Conservation (phyloP, 1,284 basidiomycete species). For the Leccinum cinnamomeum region DNA sequence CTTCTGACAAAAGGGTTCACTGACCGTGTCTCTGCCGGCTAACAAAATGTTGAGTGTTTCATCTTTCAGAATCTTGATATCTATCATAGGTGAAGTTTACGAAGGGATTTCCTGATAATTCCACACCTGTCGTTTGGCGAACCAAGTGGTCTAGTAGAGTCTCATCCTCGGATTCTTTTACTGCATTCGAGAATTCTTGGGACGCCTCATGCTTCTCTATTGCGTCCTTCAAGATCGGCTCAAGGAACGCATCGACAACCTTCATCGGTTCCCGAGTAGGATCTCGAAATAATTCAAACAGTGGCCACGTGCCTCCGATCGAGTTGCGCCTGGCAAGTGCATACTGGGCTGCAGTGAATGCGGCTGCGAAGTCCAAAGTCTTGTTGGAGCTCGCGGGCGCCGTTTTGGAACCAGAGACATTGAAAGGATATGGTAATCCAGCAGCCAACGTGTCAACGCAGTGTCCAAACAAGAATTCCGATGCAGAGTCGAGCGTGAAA, state of each 20-base stretch:
- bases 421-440: constrained; percentile 34
- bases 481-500: constrained; percentile 47
- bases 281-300: constrained; percentile 40
- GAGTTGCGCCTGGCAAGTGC: constrained; percentile 32
- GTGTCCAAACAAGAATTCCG: constrained; percentile 44
- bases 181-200: constrained; percentile 16
- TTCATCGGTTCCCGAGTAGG: constrained; percentile 38
- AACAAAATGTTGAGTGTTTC: constrained; percentile 44
- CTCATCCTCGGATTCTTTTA: constrained; percentile 36
- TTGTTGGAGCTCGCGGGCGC: constrained; percentile 6
- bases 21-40: constrained; percentile 46
- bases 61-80: constrained; percentile 38
- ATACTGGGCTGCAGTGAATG: constrained; percentile 37
- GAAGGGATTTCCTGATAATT: constrained; percentile 10
- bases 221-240: constrained; percentile 34
- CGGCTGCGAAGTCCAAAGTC: constrained; percentile 36
- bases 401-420: constrained; percentile 5
- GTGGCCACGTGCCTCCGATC: constrained; percentile 41
- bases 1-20: constrained; percentile 11
- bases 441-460: constrained; percentile 33
- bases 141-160: constrained; percentile 54
- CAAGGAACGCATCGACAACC: constrained; percentile 40
- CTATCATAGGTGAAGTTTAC: constrained; percentile 22
- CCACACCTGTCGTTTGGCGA: constrained; percentile 47
- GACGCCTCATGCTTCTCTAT: constrained; percentile 33